Evolutionary conservation across 2,329 filamentous ascomycete species (phyloP), one percentile per base, ranked within the genome.

Genomic region (Calonectria hawksworthii): DNA sequence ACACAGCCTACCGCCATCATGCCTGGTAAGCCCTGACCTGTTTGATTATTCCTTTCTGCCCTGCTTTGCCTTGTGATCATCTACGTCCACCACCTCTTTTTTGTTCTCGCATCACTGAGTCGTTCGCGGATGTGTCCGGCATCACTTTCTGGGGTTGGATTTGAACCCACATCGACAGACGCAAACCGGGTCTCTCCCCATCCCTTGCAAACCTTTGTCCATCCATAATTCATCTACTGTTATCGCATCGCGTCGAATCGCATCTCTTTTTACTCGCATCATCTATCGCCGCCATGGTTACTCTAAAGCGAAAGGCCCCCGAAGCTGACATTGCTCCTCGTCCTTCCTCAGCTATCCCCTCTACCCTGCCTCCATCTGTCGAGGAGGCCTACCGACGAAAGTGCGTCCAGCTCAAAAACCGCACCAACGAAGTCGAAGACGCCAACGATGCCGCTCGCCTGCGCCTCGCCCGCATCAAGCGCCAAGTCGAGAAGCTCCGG

Each of bases 351-450:
- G 86, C 87, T 75, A 87, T 91, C 70, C 91, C 91, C 36, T 91
- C 92, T 21, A 86, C 91, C 51, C 88, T 94, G 5, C 95, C 96
- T 26, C 96, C 97, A 21, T 98, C 96, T 21, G 96, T 99, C 76
- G 96, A 99, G 86, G 94, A 96, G 84, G 96, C 96, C 66, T 99
- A 99, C 86, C 96, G 97, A 82, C 92, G 95, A 78, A 99, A 99
- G 92, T 99, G 96, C 85, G 95, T 98, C 83, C 94, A 98, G 81
- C 91, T 99, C 28, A 98, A 98, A 87, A 94, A 95, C 81, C 94
- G 97, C 75, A 95, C 97, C 77, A 94, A 93, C 84, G 96, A 98
- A 84, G 95, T 99, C 80, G 96, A 99, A 84, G 93, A 95, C 74
- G 94, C 95, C 82, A 98, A 98, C 84, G 96, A 98, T 81, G 91